Evolutionary conservation across 768 basidiomycete genomes (phyloP).

Genomic region (Lactarius tabidus): DNA sequence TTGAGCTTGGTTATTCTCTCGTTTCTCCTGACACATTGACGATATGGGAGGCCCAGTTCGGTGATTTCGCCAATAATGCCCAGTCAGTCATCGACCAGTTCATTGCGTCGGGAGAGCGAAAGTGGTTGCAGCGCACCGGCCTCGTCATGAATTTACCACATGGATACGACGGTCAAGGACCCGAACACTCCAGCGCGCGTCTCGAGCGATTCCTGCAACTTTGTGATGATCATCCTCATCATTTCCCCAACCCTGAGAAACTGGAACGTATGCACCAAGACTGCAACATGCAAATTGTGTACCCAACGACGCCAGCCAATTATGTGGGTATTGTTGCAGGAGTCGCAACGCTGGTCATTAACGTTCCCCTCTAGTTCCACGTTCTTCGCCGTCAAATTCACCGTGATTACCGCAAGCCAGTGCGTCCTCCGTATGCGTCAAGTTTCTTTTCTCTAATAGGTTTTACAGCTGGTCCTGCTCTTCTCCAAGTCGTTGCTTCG

Average conservation of each 20-base stretch:
- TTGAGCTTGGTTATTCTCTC: conserved; percentile 97
- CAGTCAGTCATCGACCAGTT: conserved; percentile 99
- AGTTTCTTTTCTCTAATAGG: conserved; percentile 6
- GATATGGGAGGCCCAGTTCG: conserved; percentile 99
- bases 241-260: conserved; percentile 86
- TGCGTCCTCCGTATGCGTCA: conserved; percentile 35
- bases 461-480: conserved; percentile 75
- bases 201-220: conserved; percentile 97
- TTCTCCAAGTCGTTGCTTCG: conserved; percentile 97
- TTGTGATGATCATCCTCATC: conserved; percentile 92
- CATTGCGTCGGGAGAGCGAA: conserved; percentile 94
- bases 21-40: conserved; percentile 91
- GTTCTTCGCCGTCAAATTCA: conserved; percentile 95
- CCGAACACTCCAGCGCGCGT: conserved; percentile 94
- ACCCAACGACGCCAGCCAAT: conserved; percentile 95
- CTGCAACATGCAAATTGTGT: conserved; percentile 99
- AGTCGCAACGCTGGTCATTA: conserved; percentile 19
- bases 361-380: conserved; percentile 63
- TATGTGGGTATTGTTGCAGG: conserved; percentile 50
- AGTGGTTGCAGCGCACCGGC: conserved; percentile 94
- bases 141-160: conserved; percentile 87
- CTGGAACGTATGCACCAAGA: conserved; percentile 96
- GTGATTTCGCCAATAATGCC: conserved; percentile 97
- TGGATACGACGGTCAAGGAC: conserved; percentile 98
- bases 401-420: conserved; percentile 97